phyloP scores from a whole-genome alignment of 2,329 filamentous ascomycete species.

The Periconia sp. region DNA sequence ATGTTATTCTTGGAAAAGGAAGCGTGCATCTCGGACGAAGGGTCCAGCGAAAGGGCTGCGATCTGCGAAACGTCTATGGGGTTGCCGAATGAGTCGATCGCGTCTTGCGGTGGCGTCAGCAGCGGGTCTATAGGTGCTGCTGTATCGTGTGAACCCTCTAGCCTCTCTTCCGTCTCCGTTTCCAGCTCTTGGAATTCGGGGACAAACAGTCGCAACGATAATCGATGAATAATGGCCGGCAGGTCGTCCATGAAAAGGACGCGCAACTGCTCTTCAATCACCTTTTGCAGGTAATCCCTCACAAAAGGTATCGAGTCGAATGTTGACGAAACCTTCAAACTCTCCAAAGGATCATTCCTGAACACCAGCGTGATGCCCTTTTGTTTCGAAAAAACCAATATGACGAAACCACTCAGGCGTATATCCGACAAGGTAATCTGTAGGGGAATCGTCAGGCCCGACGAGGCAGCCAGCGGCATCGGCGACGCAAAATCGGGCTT shows the following conservation, averaged over 20 bases:
- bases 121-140: slow-evolving; percentile 75
- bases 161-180: slow-evolving; percentile 58
- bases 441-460: slow-evolving; percentile 92
- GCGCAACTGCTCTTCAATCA: slow-evolving; percentile 89
- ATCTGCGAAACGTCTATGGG: slow-evolving; percentile 74
- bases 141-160: slow-evolving; percentile 51
- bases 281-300: slow-evolving; percentile 92
- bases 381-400: slow-evolving; percentile 94
- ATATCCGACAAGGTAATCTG: slow-evolving; percentile 97
- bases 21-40: slow-evolving; percentile 78
- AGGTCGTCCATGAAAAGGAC: slow-evolving; percentile 97
- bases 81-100: slow-evolving; percentile 79
- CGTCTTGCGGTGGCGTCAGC: slow-evolving; percentile 76
- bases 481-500: slow-evolving; percentile 92
- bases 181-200: slow-evolving; percentile 73
- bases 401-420: slow-evolving; percentile 94
- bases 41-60: slow-evolving; percentile 76
- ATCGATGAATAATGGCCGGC: slow-evolving; percentile 90
- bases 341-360: slow-evolving; percentile 95
- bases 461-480: slow-evolving; percentile 85
- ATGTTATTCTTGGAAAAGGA: slow-evolving; percentile 96
- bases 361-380: slow-evolving; percentile 97
- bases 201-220: slow-evolving; percentile 87
- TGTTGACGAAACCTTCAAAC: slow-evolving; percentile 95
- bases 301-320: slow-evolving; percentile 99